A percentile compares a stretch with the other conserved stretches of the same genome.
Evolutionary conservation across 179 eudicot genomes (phyloP).

Genomic region (Camellia oleifera): DNA sequence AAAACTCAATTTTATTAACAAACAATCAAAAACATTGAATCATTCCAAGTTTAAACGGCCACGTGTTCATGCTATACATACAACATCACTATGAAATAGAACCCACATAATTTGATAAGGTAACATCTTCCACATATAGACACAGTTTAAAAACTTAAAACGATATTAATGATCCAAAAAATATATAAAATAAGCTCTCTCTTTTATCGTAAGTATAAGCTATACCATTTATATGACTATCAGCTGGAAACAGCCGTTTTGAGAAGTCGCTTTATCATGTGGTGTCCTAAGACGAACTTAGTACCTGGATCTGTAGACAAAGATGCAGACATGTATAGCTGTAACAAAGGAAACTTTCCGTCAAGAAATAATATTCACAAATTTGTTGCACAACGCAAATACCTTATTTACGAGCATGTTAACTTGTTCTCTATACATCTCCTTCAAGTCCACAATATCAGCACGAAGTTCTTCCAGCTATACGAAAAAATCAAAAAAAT

Average conservation of each 20-base stretch:
- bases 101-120: background rate
- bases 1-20: background rate
- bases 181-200: background rate
- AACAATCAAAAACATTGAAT: background rate
- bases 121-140: background rate
- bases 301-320: constrained; percentile 55
- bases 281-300: constrained; percentile 45
- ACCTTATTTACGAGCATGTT: constrained; percentile 96
- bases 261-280: constrained; percentile 24
- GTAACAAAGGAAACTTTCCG: background rate
- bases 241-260: constrained; percentile 7
- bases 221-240: background rate
- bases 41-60: constrained; percentile 3
- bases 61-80: constrained; percentile 9
- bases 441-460: constrained; percentile 94
- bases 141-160: background rate
- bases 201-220: background rate
- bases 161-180: background rate
- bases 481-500: background rate
- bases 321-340: background rate
- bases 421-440: constrained; percentile 98
- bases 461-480: constrained; percentile 99
- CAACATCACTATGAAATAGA: background rate
- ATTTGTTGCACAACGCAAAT: constrained; percentile 4
- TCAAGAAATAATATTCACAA: background rate